These are phyloP conservation scores for Trichoderma sp. DNA, from an alignment of 2,329 filamentous ascomycete species.

Conservation along the genomic window DNA sequence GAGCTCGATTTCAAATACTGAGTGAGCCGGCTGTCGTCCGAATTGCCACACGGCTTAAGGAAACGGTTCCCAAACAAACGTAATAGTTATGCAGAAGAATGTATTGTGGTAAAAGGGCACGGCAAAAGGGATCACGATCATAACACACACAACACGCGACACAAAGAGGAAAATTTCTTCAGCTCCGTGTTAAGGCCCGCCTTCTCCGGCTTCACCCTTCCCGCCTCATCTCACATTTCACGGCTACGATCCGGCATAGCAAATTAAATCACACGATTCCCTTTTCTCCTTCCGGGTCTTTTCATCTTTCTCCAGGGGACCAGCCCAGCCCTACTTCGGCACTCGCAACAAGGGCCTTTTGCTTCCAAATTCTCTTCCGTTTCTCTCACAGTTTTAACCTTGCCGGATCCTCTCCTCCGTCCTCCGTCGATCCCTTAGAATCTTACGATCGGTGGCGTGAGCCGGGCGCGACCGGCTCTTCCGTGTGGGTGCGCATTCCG, in stretches of 20 bases:
- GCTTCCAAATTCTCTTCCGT: background rate
- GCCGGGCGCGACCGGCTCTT: constrained; percentile 18
- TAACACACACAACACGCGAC: background rate
- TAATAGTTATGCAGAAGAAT: background rate
- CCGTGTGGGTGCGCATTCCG: background rate
- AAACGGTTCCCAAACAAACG: background rate
- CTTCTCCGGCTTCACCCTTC: background rate
- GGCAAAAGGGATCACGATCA: background rate
- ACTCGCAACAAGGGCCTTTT: background rate
- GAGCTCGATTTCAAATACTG: background rate
- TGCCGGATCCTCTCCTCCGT: background rate
- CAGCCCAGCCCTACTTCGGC: constrained; percentile 7
- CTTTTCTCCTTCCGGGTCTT: background rate
- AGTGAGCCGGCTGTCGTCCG: background rate
- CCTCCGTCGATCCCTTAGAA: constrained; percentile 5
- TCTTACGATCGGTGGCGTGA: constrained; percentile 20
- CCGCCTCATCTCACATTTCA: background rate
- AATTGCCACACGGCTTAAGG: background rate
- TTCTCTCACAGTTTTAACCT: background rate
- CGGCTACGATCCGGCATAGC: background rate
- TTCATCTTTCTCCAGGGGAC: background rate
- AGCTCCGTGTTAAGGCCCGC: background rate
- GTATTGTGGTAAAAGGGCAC: background rate
- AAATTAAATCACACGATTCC: background rate
- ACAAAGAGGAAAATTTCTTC: background rate